Conservation (phyloP, 345 rosid genomes). For the Eucalyptus shirleyi region DNA sequence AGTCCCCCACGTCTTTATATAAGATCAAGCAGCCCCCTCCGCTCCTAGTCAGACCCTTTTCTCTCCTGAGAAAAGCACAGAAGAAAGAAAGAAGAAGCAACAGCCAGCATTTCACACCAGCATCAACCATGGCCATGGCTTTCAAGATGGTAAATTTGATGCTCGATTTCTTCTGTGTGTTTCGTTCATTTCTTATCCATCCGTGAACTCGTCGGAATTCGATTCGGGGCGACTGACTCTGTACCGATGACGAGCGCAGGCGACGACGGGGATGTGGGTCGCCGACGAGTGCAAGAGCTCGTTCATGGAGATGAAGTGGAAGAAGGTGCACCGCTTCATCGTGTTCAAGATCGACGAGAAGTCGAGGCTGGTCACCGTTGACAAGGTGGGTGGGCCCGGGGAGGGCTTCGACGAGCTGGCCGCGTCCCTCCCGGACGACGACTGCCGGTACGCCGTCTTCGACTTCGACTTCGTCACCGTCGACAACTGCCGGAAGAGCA, state of each 20-base stretch:
- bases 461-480: slow-evolving; percentile 93
- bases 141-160: slow-evolving; percentile 68
- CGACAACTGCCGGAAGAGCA: slow-evolving; percentile 95
- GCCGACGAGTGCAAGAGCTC: slow-evolving; percentile 81
- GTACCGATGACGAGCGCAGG: slow-evolving; percentile 13
- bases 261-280: slow-evolving; percentile 91
- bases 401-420: slow-evolving; percentile 73
- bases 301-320: slow-evolving; percentile 97
- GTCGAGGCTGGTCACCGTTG: slow-evolving; percentile 71
- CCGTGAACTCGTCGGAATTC: background rate
- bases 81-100: background rate
- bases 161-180: background rate
- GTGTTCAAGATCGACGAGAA: slow-evolving; percentile 96
- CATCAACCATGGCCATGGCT: slow-evolving; percentile 89
- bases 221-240: background rate
- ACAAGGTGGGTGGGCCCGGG: slow-evolving; percentile 82
- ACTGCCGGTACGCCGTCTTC: slow-evolving; percentile 86
- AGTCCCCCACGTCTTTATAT: slow-evolving; percentile 16
- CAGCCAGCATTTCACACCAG: background rate
- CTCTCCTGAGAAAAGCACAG: background rate
- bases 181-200: background rate
- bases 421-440: slow-evolving; percentile 68
- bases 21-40: slow-evolving; percentile 1
- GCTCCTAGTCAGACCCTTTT: background rate
- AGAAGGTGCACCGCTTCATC: slow-evolving; percentile 70